Conservation (phyloP, 1,284 basidiomycete genomes). For the Inonotus hispidus region DNA sequence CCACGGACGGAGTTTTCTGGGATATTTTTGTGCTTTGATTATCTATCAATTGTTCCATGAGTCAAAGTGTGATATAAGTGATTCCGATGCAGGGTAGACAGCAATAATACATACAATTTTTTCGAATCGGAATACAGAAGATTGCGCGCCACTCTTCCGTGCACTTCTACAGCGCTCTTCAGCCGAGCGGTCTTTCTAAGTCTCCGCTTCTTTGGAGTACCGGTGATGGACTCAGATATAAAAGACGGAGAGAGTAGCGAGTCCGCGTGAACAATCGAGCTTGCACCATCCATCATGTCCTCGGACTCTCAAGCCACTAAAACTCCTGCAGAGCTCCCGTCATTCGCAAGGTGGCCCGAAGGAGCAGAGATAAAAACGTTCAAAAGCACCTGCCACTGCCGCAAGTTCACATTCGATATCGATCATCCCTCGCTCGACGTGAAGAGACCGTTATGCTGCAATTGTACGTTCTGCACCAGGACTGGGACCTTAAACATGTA, state of each 20-base stretch:
- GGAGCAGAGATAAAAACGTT: conserved; percentile 12
- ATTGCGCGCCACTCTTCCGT: neutral
- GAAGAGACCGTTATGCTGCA: neutral
- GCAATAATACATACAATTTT: too few relatives aligned
- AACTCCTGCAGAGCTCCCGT: neutral
- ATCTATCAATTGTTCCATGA: too few relatives aligned
- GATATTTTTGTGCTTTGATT: too few relatives aligned
- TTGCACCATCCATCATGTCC: neutral
- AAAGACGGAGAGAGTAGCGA: neutral
- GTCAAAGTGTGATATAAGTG: too few relatives aligned
- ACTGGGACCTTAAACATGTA: neutral
- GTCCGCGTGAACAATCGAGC: neutral
- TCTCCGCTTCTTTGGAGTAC: neutral
- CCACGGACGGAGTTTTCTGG: too few relatives aligned
- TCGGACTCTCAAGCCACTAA: neutral
- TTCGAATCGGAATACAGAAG: neutral
- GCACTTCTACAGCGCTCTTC: neutral
- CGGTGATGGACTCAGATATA: neutral
- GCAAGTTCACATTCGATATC: conserved; percentile 18
- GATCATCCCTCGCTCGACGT: conserved; percentile 11
- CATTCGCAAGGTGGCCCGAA: neutral
- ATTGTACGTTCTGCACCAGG: neutral
- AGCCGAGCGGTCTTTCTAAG: neutral
- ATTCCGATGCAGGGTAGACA: too few relatives aligned
- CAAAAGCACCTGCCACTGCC: conserved; percentile 20